Conservation (phyloP, 306 rosid species). For the Prunus kanzakura region DNA sequence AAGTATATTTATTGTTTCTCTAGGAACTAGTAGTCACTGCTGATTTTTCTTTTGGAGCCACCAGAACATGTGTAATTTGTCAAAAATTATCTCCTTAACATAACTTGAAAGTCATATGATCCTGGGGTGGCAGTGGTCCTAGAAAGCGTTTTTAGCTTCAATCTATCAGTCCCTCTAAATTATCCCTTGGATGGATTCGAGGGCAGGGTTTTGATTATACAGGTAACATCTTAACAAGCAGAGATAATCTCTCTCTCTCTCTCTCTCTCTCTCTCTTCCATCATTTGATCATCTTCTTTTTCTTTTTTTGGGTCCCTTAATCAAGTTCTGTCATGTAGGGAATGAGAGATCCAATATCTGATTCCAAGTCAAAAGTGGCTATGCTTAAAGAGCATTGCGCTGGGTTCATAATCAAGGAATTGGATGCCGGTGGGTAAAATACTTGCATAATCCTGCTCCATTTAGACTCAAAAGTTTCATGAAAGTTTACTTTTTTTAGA, state of each 20-base stretch:
- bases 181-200: conserved; percentile 58
- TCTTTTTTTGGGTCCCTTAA: conserved; percentile 5
- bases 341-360: conserved; percentile 84
- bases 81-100: conserved; percentile 39
- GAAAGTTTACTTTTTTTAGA: neutral
- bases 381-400: conserved; percentile 69
- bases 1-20: neutral
- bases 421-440: conserved; percentile 68
- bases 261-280: neutral
- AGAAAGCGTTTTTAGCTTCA: conserved; percentile 80
- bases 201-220: conserved; percentile 68
- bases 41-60: neutral
- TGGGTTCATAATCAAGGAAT: conserved; percentile 58
- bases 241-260: neutral
- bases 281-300: neutral
- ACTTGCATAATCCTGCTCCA: neutral
- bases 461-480: neutral
- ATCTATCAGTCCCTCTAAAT: conserved; percentile 75
- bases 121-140: conserved; percentile 71
- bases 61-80: neutral
- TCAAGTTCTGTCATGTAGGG: conserved; percentile 43
- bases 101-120: conserved; percentile 60
- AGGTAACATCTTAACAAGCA: conserved; percentile 40
- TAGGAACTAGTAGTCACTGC: conserved; percentile 4
- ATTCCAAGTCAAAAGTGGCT: conserved; percentile 58